Percentiles rank a stretch among this genome's conserved stretches.
Evolutionary conservation across 2,329 filamentous ascomycete species (phyloP).

Genomic region (Colletotrichum sp.): DNA sequence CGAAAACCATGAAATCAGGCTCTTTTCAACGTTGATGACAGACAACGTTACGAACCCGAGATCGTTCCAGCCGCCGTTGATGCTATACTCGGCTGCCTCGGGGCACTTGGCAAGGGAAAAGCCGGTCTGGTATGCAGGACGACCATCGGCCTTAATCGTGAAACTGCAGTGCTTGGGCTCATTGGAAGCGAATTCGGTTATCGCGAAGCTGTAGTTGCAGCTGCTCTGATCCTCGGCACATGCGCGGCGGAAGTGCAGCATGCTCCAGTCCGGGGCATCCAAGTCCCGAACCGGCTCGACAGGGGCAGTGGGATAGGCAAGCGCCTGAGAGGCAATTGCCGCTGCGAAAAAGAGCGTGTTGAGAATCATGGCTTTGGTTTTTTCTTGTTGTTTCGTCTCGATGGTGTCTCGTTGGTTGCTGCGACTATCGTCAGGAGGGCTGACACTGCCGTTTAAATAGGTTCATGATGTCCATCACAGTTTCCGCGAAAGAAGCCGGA

Average conservation of each 20-base stretch:
- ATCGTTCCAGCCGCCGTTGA: slow-evolving; percentile 15
- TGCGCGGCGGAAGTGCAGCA: background rate
- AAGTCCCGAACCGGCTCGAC: background rate
- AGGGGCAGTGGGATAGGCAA: background rate
- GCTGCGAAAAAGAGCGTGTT: background rate
- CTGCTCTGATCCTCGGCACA: background rate
- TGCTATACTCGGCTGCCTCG: background rate
- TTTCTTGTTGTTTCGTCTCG: background rate
- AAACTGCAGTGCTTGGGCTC: background rate
- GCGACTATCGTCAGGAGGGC: background rate
- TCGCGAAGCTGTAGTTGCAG: slow-evolving; percentile 11
- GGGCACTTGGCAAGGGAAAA: background rate
- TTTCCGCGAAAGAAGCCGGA: background rate
- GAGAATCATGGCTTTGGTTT: background rate
- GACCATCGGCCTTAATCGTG: background rate
- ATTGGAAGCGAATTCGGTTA: background rate
- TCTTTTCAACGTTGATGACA: background rate
- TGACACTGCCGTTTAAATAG: background rate
- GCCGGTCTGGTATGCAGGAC: background rate
- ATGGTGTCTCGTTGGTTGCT: background rate
- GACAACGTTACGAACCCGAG: background rate
- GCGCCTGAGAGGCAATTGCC: background rate
- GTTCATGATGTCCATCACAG: background rate
- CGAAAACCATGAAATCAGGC: background rate
- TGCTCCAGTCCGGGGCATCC: background rate